Percentiles rank a stretch among this genome's conserved stretches.
Evolutionary conservation across 306 rosid genomes (phyloP).

Genomic region (Ormosia emarginata): DNA sequence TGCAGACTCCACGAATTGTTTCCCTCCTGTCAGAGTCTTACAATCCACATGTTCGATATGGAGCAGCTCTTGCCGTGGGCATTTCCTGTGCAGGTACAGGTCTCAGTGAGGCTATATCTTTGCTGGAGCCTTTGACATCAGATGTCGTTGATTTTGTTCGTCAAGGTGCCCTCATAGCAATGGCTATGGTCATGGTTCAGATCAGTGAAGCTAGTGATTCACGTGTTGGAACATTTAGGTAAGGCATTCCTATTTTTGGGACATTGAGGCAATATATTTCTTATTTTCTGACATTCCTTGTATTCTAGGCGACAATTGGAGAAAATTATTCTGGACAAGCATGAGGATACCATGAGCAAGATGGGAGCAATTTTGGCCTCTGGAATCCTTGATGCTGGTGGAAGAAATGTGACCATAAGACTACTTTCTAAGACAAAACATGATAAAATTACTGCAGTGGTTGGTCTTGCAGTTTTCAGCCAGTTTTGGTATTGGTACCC

Average conservation of each 20-base stretch:
- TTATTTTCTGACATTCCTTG: constrained; percentile 1
- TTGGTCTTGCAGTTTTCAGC: constrained; percentile 99
- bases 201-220: constrained; percentile 95
- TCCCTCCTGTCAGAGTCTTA: constrained; percentile 93
- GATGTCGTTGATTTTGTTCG: constrained; percentile 99
- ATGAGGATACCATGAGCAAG: constrained; percentile 99
- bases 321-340: constrained; percentile 95
- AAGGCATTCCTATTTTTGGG: constrained; percentile 8
- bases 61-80: constrained; percentile 99
- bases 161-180: constrained; percentile 97
- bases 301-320: constrained; percentile 83
- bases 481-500: constrained; percentile 99
- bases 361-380: constrained; percentile 99
- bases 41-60: constrained; percentile 97
- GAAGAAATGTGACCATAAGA: constrained; percentile 93
- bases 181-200: constrained; percentile 99
- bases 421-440: constrained; percentile 92
- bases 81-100: constrained; percentile 99
- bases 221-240: constrained; percentile 96
- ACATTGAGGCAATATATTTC: neutral
- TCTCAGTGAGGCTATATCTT: constrained; percentile 93
- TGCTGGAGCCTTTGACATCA: constrained; percentile 93
- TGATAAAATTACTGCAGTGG: constrained; percentile 92
- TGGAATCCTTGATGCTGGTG: constrained; percentile 99
- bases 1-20: constrained; percentile 93